Evolutionary conservation across 441 rosid species (phyloP), one percentile per base, ranked within the genome.

Genomic region (Manihot esculenta): DNA sequence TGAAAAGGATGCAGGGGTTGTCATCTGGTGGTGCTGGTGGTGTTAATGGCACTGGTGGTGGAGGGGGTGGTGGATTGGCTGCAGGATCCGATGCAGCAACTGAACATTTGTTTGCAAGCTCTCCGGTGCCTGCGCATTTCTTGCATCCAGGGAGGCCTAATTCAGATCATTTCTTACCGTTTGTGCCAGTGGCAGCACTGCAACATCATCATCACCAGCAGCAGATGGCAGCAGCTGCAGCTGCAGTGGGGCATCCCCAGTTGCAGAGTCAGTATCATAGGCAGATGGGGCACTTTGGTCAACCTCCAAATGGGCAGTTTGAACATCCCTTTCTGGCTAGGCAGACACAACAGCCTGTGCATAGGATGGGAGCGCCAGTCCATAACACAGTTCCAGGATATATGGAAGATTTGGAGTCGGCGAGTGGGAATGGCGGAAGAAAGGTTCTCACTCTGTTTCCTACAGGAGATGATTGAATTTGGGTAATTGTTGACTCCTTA

Each of bases 1-100:
- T 91, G 44, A 89, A 91, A 82, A 82, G 97, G 77, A 91, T 93
- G 98, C 98, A 93, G 77, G 98, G 97, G 0, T 77, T 93, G 56
- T 85, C 97, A 10, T 81, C 86, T 17, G 93, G 95, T 8, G 85
- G 80, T 41, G 86, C 76, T 23, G 88, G 77, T 0, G 80, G 65
- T 45, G 76, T 38, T 26, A 77, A 77, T 42, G 89, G 84, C 7
- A 78, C 76, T 38, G 79, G 71, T 38, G 86, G 76, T 61, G 85
- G 81, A 0, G 83, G 68, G 2, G 84, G 63, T 0, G 82, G 66
- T 12, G 84, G 85, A 38, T 75, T 79, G 54, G 78, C 80, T 6
- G 74, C 70, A 1, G 72, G 79, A 15, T 70, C 84, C 0, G 97
- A 94, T 78, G 80, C 97, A 1, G 93, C 92, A 26, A 90, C 97